Conservation (phyloP, 163 green algal genomes). For the Scenedesmus sp. region DNA sequence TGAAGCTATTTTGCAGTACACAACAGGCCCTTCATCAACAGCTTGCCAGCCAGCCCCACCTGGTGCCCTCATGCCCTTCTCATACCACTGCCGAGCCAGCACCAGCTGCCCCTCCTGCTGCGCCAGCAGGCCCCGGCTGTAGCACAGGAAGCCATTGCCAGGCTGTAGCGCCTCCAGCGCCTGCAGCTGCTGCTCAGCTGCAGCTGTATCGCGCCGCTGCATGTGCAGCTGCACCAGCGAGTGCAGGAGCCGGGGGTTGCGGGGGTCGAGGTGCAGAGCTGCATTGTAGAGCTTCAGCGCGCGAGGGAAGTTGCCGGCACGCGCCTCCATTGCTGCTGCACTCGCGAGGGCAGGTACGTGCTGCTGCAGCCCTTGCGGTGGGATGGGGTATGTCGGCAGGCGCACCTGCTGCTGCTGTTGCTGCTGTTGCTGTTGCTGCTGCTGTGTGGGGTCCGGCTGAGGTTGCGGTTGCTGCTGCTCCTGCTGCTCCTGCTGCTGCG, state of each 20-base stretch:
- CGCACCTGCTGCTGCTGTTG: conserved; percentile 5
- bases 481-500: conserved; percentile 19
- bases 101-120: conserved; percentile 66
- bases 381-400: not conserved
- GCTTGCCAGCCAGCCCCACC: not conserved
- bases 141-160: conserved; percentile 69
- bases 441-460: not conserved
- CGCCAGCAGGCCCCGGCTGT: conserved; percentile 68
- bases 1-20: not conserved
- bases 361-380: conserved; percentile 15
- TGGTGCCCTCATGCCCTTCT: conserved; percentile 46
- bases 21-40: not conserved
- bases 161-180: conserved; percentile 60
- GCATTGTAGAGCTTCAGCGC: conserved; percentile 57
- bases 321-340: conserved; percentile 70
- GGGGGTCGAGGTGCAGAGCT: conserved; percentile 13
- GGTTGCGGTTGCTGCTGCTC: not conserved
- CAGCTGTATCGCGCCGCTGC: conserved; percentile 20
- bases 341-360: conserved; percentile 64
- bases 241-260: conserved; percentile 54
- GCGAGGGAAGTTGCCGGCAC: conserved; percentile 57
- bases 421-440: not conserved
- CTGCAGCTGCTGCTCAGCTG: conserved; percentile 55
- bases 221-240: conserved; percentile 48
- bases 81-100: conserved; percentile 63